These are phyloP conservation scores for Chrysopogon serrulatus DNA, from an alignment of 176 grass and related monocot species.

Conservation along the genomic window DNA sequence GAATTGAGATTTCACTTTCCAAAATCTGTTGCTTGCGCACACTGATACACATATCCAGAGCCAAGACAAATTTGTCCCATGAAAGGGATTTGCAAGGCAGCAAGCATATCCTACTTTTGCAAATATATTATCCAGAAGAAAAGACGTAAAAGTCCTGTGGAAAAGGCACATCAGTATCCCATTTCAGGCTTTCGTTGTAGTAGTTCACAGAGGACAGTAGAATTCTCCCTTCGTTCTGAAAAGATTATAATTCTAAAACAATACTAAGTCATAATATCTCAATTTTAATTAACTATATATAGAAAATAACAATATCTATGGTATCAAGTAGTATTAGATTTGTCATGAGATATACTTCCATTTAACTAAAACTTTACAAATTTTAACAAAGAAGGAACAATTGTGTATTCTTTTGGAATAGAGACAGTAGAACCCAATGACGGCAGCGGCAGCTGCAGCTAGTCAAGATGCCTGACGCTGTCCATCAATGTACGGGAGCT, in stretches of 20 bases:
- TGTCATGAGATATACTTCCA: no score
- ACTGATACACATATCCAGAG: background rate
- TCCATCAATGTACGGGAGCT: background rate
- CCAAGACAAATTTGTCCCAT: background rate
- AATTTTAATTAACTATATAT: background rate
- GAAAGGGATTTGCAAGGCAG: background rate
- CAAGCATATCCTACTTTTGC: background rate
- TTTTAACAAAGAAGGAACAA: no score
- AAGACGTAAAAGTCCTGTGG: background rate
- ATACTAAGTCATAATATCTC: no score
- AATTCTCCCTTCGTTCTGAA: background rate
- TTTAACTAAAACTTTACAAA: no score
- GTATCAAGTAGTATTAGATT: no score
- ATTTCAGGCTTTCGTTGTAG: background rate
- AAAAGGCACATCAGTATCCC: background rate
- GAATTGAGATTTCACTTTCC: background rate
- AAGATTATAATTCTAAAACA: no score
- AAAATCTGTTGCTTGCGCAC: background rate
- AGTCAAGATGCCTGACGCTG: constrained; percentile 17
- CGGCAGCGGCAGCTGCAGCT: background rate
- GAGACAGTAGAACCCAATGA: no score
- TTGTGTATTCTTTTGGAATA: no score
- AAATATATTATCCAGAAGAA: background rate
- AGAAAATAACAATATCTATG: no score
- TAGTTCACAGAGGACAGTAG: background rate